Evolutionary conservation across 2,329 filamentous ascomycete genomes (phyloP), one percentile per base, ranked within the genome.

Genomic region (Fusarium neocosmosporiellum): DNA sequence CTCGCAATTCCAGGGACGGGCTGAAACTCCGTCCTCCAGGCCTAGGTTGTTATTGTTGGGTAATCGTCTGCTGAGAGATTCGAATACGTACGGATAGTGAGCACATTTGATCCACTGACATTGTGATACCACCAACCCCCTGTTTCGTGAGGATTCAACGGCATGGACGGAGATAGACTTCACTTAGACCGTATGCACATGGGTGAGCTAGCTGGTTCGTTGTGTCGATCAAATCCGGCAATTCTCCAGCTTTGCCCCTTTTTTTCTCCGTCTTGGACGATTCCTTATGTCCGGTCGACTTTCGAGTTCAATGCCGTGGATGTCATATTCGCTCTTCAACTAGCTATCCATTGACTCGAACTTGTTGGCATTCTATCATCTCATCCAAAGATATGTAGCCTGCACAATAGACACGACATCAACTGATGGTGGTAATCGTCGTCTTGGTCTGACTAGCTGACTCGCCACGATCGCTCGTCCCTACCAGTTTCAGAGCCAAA

Each of bases 211-310:
- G 50, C 61, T 50, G 41, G 63, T 70, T 70, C 63, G 59, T 33
- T 20, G 50, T 71, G 69, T 73, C 71, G 71, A 76, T 77, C 75
- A 63, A 66, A 68, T 59, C 59, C 55, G 71, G 69, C 60, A 75
- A 71, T 71, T 64, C 61, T 59, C 57, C 36, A 37, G 27, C 22
- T 31, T 50, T 70, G 58, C 66, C 72, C 72, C 66, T 64, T 68
- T 75, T 64, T 73, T 37, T 41, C 63, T 59, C 48, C 39, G 24
- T 53, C 46, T 31, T 53, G 18, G 20, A 31, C 27, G 46, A 53
- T 20, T 31, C 10, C 20, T 61, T 36, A n/a, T 48, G 33, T 13
- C 48, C 10, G n/a, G 22, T 60, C 39, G 59, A 34, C 31, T 59
- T 50, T 62, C 53, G n/a, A 36, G 20, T 34, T 55, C 20, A 10